phyloP scores from a whole-genome alignment of 129 eudicot genomes.

The Glebionis coronaria region DNA sequence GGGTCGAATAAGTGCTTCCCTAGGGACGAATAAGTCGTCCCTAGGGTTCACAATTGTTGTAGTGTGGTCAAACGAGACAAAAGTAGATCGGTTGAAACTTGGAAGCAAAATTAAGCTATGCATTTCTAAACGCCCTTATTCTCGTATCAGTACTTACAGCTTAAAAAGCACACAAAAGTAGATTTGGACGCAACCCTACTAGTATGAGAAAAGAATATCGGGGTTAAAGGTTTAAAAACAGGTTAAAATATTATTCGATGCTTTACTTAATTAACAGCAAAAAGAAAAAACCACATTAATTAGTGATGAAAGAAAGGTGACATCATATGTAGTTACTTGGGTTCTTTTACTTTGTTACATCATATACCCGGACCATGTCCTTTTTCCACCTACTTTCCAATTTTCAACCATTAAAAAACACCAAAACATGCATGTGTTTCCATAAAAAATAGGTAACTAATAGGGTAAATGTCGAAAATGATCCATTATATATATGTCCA shows the following conservation, averaged over 20 bases:
- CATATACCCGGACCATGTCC: background rate
- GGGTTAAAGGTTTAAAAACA: background rate
- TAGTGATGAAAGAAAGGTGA: slow-evolving; percentile 19
- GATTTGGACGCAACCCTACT: too few relatives aligned
- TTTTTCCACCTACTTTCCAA: slow-evolving; percentile 14
- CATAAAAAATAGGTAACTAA: background rate
- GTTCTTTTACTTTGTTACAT: background rate
- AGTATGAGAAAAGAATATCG: background rate
- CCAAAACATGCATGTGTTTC: background rate
- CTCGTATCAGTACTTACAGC: too few relatives aligned
- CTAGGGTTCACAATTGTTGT: too few relatives aligned
- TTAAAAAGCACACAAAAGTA: too few relatives aligned
- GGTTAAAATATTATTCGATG: slow-evolving; percentile 10
- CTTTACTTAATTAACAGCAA: background rate
- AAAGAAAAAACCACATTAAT: background rate
- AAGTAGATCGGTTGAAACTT: too few relatives aligned
- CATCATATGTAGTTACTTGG: slow-evolving; percentile 14
- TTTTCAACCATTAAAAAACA: slow-evolving; percentile 16
- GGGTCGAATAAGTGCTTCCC: too few relatives aligned
- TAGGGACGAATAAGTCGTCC: too few relatives aligned
- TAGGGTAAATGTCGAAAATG: too few relatives aligned
- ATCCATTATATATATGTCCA: too few relatives aligned
- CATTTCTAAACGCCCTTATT: too few relatives aligned
- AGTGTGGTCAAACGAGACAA: too few relatives aligned
- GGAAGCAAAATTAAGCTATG: too few relatives aligned